Evolutionary conservation across 805 yeast species (phyloP).

Genomic region (Candida cerambycidarum): DNA sequence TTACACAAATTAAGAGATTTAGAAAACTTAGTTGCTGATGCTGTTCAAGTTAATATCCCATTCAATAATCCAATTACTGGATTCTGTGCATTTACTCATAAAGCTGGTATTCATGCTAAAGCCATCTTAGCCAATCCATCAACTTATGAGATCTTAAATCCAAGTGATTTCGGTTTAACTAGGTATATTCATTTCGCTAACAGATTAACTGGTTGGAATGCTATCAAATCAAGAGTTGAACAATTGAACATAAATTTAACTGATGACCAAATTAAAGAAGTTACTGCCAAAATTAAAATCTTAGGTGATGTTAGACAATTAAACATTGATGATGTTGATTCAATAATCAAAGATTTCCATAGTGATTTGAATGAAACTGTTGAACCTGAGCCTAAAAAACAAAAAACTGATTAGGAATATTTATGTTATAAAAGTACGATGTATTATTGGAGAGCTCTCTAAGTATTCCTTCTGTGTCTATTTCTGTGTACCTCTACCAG

Average conservation of each 20-base stretch:
- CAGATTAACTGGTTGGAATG: conserved; percentile 98
- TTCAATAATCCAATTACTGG: conserved; percentile 99
- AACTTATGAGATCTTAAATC: conserved; percentile 95
- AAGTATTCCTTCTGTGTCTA: background rate
- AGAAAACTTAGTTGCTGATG: conserved; percentile 94
- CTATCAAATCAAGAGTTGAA: conserved; percentile 96
- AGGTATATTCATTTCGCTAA: conserved; percentile 97
- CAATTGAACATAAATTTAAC: conserved; percentile 87
- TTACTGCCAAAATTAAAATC: conserved; percentile 87
- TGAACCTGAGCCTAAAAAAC: conserved; percentile 39
- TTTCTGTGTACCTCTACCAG: too few relatives aligned
- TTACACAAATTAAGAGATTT: conserved; percentile 93
- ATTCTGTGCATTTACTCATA: conserved; percentile 98
- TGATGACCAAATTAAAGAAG: conserved; percentile 93
- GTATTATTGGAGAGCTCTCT: too few relatives aligned
- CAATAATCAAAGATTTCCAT: conserved; percentile 92
- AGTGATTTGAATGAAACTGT: conserved; percentile 31
- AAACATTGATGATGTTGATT: conserved; percentile 95
- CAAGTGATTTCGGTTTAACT: conserved; percentile 91
- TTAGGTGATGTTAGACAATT: conserved; percentile 94
- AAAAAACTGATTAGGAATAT: conserved; percentile 11
- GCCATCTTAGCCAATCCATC: conserved; percentile 98
- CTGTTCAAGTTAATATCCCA: conserved; percentile 95
- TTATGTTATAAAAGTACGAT: background rate
- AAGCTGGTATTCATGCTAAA: conserved; percentile 99